These are phyloP conservation scores for Kalanchoe fedtschenkoi DNA, from an alignment of 164 flowering plant genomes.

Conservation along the genomic window DNA sequence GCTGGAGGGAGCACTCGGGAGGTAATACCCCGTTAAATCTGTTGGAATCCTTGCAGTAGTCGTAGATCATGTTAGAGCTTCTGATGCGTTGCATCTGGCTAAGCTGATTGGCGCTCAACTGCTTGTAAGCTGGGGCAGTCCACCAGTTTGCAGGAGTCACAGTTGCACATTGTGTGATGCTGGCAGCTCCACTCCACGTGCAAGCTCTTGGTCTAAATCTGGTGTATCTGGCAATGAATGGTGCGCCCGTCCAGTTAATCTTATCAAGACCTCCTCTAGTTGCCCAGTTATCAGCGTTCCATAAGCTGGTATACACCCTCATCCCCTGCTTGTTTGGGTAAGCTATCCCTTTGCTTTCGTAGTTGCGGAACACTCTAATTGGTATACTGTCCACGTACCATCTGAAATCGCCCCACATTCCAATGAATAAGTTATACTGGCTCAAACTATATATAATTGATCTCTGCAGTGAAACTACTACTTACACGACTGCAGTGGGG, in stretches of 20 bases:
- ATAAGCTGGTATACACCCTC: constrained; percentile 51
- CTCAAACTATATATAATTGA: too few relatives aligned
- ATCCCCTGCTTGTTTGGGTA: constrained; percentile 69
- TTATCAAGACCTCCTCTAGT: constrained; percentile 62
- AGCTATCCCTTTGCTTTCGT: constrained; percentile 38
- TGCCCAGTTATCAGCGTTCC: constrained; percentile 85
- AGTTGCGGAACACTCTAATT: constrained; percentile 64
- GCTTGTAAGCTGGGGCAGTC: constrained; percentile 28
- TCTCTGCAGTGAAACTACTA: too few relatives aligned
- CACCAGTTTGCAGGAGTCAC: constrained; percentile 48
- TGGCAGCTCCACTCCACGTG: constrained; percentile 40
- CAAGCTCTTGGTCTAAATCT: constrained; percentile 48
- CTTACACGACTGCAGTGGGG: constrained; percentile 58
- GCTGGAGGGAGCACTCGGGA: constrained; percentile 43
- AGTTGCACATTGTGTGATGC: constrained; percentile 36
- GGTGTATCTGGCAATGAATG: constrained; percentile 43
- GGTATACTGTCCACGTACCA: constrained; percentile 66
- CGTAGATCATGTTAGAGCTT: constrained; percentile 51
- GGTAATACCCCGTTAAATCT: constrained; percentile 46
- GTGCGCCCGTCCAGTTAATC: constrained; percentile 51
- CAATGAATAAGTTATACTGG: too few relatives aligned
- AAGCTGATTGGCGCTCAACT: constrained; percentile 23
- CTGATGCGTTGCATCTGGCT: constrained; percentile 53
- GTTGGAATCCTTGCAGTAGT: constrained; percentile 54
- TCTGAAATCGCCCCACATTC: too few relatives aligned